These are phyloP conservation scores for Zygoascus tannicola DNA, from an alignment of 805 yeast genomes.

Conservation along the genomic window DNA sequence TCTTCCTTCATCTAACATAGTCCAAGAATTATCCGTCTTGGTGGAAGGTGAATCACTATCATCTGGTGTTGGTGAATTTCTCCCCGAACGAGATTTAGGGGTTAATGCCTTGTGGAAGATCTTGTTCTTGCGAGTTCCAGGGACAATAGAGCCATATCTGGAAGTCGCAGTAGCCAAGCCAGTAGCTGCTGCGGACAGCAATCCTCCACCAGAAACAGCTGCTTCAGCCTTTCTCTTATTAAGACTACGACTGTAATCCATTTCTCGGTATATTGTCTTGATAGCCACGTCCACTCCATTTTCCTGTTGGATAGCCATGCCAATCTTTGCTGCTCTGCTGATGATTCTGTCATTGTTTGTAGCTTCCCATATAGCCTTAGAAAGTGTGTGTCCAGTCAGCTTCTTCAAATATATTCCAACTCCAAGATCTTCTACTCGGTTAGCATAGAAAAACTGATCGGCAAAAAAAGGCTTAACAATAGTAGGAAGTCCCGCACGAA, in stretches of 20 bases:
- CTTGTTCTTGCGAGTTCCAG: not conserved
- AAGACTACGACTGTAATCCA: slow-evolving; percentile 61
- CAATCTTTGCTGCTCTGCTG: slow-evolving; percentile 55
- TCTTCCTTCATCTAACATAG: slow-evolving; percentile 8
- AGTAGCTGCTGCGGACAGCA: slow-evolving; percentile 2
- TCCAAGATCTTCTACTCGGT: slow-evolving; percentile 80
- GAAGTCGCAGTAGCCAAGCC: not conserved
- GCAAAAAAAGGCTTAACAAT: slow-evolving; percentile 93
- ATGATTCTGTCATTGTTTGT: slow-evolving; percentile 57
- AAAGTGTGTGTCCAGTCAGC: slow-evolving; percentile 51
- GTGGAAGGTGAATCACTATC: no score
- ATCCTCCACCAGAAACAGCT: not conserved
- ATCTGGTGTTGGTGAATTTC: not conserved
- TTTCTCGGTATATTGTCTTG: slow-evolving; percentile 63
- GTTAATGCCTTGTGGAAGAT: no score
- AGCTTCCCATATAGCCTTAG: slow-evolving; percentile 60
- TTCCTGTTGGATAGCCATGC: slow-evolving; percentile 58
- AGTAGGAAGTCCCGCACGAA: slow-evolving; percentile 81
- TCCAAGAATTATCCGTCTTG: slow-evolving; percentile 15
- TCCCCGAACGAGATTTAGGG: no score
- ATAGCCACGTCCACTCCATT: slow-evolving; percentile 75
- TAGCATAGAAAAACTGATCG: slow-evolving; percentile 88
- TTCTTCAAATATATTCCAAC: slow-evolving; percentile 67
- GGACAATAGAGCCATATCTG: not conserved
- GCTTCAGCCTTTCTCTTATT: slow-evolving; percentile 13